phyloP scores from a whole-genome alignment of 1,284 basidiomycete species.

The Stygiomarasmius scandens region DNA sequence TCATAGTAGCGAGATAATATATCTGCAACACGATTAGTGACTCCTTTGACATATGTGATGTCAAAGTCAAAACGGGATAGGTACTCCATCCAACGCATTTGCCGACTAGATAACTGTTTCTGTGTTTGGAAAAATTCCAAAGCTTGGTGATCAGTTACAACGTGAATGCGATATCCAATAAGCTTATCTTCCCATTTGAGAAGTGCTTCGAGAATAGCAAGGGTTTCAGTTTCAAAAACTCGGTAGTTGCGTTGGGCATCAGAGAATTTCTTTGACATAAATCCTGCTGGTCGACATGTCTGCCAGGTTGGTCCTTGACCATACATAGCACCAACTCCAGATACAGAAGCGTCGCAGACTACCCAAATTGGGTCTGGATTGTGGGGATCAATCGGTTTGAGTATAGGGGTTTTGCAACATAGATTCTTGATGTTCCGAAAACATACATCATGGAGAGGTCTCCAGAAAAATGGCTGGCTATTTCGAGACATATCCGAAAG shows the following conservation, averaged over 20 bases:
- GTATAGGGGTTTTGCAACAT: constrained; percentile 5
- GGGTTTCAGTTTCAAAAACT: too few species aligned
- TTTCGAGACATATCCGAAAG: constrained; percentile 19
- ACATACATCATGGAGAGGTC: constrained; percentile 12
- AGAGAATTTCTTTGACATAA: constrained; percentile 44
- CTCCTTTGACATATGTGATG: constrained; percentile 14
- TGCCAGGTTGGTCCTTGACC: constrained; percentile 40
- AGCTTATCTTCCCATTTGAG: too few species aligned
- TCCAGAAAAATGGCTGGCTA: constrained; percentile 16
- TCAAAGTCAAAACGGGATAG: constrained; percentile 34
- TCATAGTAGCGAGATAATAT: constrained; percentile 34
- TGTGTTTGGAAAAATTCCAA: constrained; percentile 12
- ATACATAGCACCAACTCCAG: constrained; percentile 40
- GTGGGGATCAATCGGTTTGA: constrained; percentile 1
- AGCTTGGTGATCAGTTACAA: constrained; percentile 13
- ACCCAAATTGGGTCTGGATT: constrained; percentile 20
- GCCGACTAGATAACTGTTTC: background rate
- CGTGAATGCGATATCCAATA: constrained; percentile 16
- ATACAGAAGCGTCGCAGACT: constrained; percentile 40
- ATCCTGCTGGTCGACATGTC: constrained; percentile 36
- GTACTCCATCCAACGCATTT: constrained; percentile 33
- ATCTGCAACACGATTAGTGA: background rate
- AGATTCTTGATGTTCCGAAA: constrained; percentile 10
- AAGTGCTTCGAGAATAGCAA: too few species aligned
- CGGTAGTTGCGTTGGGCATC: constrained; percentile 39